Conservation (phyloP, 768 basidiomycete genomes). For the Phylloporus sp. region DNA sequence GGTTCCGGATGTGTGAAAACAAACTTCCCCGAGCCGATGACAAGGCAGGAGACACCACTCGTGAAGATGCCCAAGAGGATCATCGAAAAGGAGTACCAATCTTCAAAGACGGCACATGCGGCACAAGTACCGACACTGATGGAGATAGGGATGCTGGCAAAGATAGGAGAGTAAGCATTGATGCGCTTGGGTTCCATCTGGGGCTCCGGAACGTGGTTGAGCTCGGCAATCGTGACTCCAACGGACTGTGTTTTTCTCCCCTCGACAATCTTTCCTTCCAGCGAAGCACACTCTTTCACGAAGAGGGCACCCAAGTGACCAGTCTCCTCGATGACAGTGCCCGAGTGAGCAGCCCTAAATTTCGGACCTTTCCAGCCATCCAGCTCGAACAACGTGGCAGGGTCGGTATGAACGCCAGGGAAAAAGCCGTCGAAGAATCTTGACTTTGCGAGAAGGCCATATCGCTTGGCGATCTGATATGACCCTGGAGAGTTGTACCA, state of each 20-base stretch:
- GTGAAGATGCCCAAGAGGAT: slow-evolving; percentile 33
- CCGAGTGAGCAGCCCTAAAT: slow-evolving; percentile 32
- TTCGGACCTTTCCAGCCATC: slow-evolving; percentile 30
- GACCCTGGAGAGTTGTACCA: slow-evolving; percentile 40
- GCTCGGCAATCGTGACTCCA: slow-evolving; percentile 27
- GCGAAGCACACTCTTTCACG: slow-evolving; percentile 18
- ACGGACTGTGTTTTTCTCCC: slow-evolving; percentile 24
- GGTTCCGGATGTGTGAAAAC: slow-evolving; percentile 25
- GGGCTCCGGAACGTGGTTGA: slow-evolving; percentile 19
- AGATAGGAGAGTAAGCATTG: slow-evolving; percentile 16
- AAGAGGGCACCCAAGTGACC: slow-evolving; percentile 32
- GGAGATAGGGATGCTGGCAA: slow-evolving; percentile 31
- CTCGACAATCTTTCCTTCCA: slow-evolving; percentile 12
- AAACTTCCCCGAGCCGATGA: slow-evolving; percentile 33
- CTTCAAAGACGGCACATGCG: slow-evolving; percentile 25
- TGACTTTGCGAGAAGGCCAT: slow-evolving; percentile 31
- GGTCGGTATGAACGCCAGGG: slow-evolving; percentile 32
- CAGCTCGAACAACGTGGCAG: slow-evolving; percentile 30
- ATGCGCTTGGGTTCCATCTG: slow-evolving; percentile 18
- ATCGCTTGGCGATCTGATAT: slow-evolving; percentile 33
- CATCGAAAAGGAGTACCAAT: slow-evolving; percentile 34
- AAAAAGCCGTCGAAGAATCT: slow-evolving; percentile 33
- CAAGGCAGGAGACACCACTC: slow-evolving; percentile 30
- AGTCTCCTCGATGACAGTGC: slow-evolving; percentile 28
- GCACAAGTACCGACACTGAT: slow-evolving; percentile 28